A percentile compares a stretch with the other conserved stretches of the same genome.
Conservation (phyloP, 176 grass and related monocot species). For the Juncus inflexus region DNA sequence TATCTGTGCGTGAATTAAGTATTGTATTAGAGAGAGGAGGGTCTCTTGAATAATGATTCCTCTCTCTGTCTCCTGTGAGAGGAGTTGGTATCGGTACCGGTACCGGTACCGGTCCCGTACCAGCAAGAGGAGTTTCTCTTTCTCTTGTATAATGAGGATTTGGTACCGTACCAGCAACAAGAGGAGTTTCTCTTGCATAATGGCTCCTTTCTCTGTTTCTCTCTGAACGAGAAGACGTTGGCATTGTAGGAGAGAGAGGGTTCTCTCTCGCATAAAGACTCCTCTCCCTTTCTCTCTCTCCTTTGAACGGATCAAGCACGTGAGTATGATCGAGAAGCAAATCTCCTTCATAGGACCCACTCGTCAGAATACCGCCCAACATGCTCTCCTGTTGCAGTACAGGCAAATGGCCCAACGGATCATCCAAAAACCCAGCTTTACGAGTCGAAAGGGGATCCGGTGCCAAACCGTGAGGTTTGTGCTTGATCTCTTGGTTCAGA, state of each 20-base stretch:
- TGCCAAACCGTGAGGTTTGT: conserved; percentile 16
- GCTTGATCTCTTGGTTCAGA: conserved; percentile 11
- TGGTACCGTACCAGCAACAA: no score
- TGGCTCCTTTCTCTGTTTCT: no score
- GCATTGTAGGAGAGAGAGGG: conserved; percentile 17
- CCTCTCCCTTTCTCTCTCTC: conserved; percentile 17
- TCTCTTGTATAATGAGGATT: no score
- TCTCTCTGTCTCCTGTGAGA: conserved; percentile 12
- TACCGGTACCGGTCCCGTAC: no score
- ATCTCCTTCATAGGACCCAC: neutral
- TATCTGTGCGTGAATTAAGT: conserved; percentile 3
- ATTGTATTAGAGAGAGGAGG: no score
- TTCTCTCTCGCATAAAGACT: conserved; percentile 29
- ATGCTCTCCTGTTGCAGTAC: neutral
- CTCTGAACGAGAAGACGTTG: neutral
- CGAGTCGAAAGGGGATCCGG: neutral
- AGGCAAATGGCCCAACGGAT: neutral
- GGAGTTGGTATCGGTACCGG: no score
- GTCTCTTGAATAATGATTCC: conserved; percentile 2
- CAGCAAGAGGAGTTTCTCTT: no score
- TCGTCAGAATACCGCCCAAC: neutral
- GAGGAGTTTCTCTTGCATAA: no score
- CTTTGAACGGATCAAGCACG: neutral
- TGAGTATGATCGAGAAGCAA: conserved; percentile 2
- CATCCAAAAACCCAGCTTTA: conserved; percentile 3